Evolutionary conservation across 2,329 filamentous ascomycete genomes (phyloP), one percentile per base, ranked within the genome.

Genomic region (Ascochyta pisi): DNA sequence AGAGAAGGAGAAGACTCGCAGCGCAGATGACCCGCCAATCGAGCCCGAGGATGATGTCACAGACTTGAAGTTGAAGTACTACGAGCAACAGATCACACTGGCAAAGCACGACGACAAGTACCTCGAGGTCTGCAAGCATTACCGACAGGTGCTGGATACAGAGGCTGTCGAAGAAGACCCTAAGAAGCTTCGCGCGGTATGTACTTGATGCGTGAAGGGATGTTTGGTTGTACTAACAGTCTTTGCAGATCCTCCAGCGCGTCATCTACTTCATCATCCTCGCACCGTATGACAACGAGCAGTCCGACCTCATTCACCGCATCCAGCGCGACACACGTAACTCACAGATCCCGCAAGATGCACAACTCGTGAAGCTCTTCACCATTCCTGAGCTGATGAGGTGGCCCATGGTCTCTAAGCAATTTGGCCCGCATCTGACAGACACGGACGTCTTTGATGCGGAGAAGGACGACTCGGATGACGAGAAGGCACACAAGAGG

Each of bases 81-180:
- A 97, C 79, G 93, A 97, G 79, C 95, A 98, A 76, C 95, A 99
- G 79, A 96, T 99, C 71, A 89, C 87, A 42, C 83, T 99, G 49
- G 91, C 95, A 53, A 98, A 97, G 84, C 93, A 99, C 70, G 95
- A 99, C 63, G 87, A 92, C 81, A 97, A 96, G 78, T 99, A 99
- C 72, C 86, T 99, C 31, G 94, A 98, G 62, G 94, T 89, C 31
- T 99, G 95, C 87, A 99, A 99, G 80, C 88, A 99, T 79, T 99
- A 98, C 81, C 86, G 95, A 75, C 93, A 98, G 75, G 94, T 99
- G 4, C 80, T 99, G 59, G 94, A 99, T 74, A 99, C 96, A 0
- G 92, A 96, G 76, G 91, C 93, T 3, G 92, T 99, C 4, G 92
- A 98, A 78, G 87, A 96, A 66, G 92, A 97, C 74, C 85, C 92